Evolutionary conservation across 305 asterid genomes (phyloP).

Genomic region (Rubia tinctorum): DNA sequence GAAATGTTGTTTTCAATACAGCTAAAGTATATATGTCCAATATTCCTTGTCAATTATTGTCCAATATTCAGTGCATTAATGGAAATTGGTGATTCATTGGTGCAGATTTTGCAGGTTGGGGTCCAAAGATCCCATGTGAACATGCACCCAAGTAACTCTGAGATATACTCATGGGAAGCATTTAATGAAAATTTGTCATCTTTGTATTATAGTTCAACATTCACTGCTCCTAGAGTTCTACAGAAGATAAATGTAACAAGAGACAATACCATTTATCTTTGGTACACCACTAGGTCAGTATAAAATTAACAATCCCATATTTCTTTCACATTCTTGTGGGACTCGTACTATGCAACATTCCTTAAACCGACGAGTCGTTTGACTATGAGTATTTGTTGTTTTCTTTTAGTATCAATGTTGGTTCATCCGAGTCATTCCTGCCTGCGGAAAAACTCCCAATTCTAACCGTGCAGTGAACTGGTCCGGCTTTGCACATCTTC

Average conservation of each 20-base stretch:
- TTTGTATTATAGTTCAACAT: constrained; percentile 61
- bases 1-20: constrained; percentile 76
- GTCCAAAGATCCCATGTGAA: constrained; percentile 71
- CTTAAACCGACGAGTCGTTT: neutral
- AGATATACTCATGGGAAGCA: constrained; percentile 84
- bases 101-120: constrained; percentile 28
- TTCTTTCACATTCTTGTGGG: neutral
- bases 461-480: constrained; percentile 73
- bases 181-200: constrained; percentile 83
- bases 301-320: constrained; percentile 12
- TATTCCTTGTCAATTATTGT: neutral
- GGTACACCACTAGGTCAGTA: constrained; percentile 92
- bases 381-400: constrained; percentile 10
- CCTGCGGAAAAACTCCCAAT: constrained; percentile 74
- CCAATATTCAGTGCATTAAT: neutral
- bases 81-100: constrained; percentile 7
- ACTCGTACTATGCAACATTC: neutral
- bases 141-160: constrained; percentile 51
- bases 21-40: constrained; percentile 69
- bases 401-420: constrained; percentile 61
- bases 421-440: constrained; percentile 77
- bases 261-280: constrained; percentile 88
- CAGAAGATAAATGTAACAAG: constrained; percentile 91
- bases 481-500: constrained; percentile 80
- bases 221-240: constrained; percentile 68